Evolutionary conservation across 352 stramenopile genomes (phyloP).

Genomic region (Peronospora tabacina): DNA sequence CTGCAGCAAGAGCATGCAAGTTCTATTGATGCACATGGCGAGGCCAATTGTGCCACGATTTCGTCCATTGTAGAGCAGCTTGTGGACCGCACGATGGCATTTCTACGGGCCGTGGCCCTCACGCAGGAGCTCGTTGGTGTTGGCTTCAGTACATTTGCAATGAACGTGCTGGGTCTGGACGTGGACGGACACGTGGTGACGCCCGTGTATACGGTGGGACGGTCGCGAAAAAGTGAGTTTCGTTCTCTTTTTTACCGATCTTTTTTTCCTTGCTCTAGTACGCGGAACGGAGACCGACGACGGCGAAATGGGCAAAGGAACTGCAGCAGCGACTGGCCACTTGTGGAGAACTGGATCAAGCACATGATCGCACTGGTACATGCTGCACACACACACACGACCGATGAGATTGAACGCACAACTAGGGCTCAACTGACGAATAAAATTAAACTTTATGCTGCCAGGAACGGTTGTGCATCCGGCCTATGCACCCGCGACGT

Average conservation of each 20-base stretch:
- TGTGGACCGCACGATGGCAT: constrained; percentile 39
- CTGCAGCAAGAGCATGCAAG: constrained; percentile 52
- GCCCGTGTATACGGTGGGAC: constrained; percentile 66
- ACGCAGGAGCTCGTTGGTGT: constrained; percentile 53
- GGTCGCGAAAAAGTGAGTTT: not conserved
- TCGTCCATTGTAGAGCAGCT: constrained; percentile 40
- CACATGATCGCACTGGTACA: constrained; percentile 61
- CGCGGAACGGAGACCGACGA: constrained; percentile 42
- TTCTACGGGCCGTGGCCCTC: constrained; percentile 42
- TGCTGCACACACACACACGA: not conserved
- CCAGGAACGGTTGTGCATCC: constrained; percentile 73
- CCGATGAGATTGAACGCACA: not conserved
- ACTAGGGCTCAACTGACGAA: not conserved
- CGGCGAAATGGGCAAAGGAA: constrained; percentile 40
- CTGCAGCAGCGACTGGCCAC: constrained; percentile 35
- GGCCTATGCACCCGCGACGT: constrained; percentile 86
- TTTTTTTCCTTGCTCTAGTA: constrained; percentile 33
- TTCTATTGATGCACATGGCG: constrained; percentile 45
- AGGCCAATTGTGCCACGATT: constrained; percentile 47
- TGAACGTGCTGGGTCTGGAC: constrained; percentile 90
- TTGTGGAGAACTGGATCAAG: constrained; percentile 40
- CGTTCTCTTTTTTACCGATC: not conserved
- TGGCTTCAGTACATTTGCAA: constrained; percentile 90
- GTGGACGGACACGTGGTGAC: constrained; percentile 50
- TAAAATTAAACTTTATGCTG: not conserved